Base-by-base conservation (phyloP, 805 yeast species). In the Saturnispora hagleri region DNA sequence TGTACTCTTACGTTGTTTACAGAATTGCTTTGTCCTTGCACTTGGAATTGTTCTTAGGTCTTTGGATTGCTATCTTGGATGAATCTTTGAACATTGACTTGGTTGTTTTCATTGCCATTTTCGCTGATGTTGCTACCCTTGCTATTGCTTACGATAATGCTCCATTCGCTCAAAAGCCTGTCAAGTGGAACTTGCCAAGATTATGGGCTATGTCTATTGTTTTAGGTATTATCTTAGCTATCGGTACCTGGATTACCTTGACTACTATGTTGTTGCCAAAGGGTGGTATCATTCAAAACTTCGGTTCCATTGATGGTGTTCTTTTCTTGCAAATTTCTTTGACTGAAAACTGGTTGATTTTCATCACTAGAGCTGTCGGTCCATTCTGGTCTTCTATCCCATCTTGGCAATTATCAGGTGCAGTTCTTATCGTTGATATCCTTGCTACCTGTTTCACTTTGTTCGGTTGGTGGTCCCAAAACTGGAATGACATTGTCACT, bases 381-480 rank as follows among this genome's bases (percentile, higher is more conserved):
- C 96, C 97, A 69, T 89, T 89, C 93, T 89, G 97, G 97, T 86
- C 96, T 55, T 88, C 96, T 46, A 66, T 78, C 55, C 97, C 97
- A 77, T 89, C 97, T 47, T 89, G 97, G 97, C 96, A 89, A 79
- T 82, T 89, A 75, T 63, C 93, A 64, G 95, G 95, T 77, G 97
- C 97, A 65, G 96, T 89, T 64, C 78, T 87, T 69, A 73, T 74
- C 68, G 97, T 89, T 69, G 97, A 89, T 74, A 73, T 89, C 77
- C 74, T 89, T 65, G 95, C 97, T 61, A 89, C 97, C 58, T 79
- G 86, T 81, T 89, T 89, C 83, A 76, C 89, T 66, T 73, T 89
- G 68, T 89, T 88, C 82, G 97, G 97, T 65, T 89, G 96, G 96
- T 89, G 95, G 91, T 85, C 95, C 61, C 95, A 87, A 74, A 89